phyloP scores from a whole-genome alignment of 2,329 filamentous ascomycete genomes.

The Verticillium alfalfae region DNA sequence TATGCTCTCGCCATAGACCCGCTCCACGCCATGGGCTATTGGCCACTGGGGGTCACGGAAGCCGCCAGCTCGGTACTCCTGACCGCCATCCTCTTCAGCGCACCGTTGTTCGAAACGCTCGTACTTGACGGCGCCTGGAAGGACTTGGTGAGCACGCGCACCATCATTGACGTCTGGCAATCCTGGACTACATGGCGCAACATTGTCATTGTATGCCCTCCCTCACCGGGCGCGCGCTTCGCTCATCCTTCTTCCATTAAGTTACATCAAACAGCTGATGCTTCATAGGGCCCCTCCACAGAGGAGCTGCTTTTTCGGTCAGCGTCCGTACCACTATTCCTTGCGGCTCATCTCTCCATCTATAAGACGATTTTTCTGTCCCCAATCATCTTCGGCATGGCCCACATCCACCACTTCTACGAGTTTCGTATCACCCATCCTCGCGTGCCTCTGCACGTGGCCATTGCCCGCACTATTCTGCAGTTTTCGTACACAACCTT shows the following conservation, averaged over 20 bases:
- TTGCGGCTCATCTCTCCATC: slow-evolving; percentile 59
- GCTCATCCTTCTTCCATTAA: neutral
- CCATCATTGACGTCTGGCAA: slow-evolving; percentile 54
- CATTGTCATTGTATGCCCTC: slow-evolving; percentile 67
- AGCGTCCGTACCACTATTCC: slow-evolving; percentile 74
- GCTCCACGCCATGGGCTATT: slow-evolving; percentile 71
- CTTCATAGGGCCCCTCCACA: slow-evolving; percentile 68
- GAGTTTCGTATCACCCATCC: slow-evolving; percentile 84
- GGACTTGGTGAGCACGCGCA: slow-evolving; percentile 52
- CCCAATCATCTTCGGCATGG: slow-evolving; percentile 85
- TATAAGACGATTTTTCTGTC: slow-evolving; percentile 68
- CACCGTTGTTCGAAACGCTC: slow-evolving; percentile 75
- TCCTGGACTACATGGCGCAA: slow-evolving; percentile 86
- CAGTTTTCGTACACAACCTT: slow-evolving; percentile 88
- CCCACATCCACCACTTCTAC: slow-evolving; percentile 93
- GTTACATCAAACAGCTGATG: neutral
- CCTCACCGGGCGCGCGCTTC: neutral
- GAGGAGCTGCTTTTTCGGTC: slow-evolving; percentile 94
- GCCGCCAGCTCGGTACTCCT: slow-evolving; percentile 60
- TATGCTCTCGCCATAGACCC: slow-evolving; percentile 45
- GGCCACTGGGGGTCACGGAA: slow-evolving; percentile 66
- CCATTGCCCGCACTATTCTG: slow-evolving; percentile 67
- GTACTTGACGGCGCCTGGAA: slow-evolving; percentile 68
- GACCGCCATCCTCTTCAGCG: slow-evolving; percentile 74
- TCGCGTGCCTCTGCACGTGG: slow-evolving; percentile 54